phyloP scores from a whole-genome alignment of 139 green algal species.

The Nannochloris sp. region DNA sequence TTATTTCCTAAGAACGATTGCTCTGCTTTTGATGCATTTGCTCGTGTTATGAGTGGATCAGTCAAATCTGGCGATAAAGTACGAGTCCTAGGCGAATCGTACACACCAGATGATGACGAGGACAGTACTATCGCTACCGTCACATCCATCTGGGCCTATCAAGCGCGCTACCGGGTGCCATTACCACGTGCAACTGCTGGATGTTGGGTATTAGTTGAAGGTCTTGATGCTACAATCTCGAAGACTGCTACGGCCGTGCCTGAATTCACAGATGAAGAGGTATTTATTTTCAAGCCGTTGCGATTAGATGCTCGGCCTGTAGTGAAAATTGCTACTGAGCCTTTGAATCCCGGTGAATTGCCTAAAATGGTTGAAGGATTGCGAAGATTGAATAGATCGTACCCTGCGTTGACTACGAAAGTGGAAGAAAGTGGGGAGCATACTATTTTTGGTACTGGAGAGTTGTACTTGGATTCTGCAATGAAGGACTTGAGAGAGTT shows the following conservation, averaged over 20 bases:
- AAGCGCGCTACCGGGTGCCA: slow-evolving; percentile 82
- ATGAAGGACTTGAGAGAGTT: slow-evolving; percentile 94
- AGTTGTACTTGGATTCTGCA: slow-evolving; percentile 92
- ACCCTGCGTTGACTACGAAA: slow-evolving; percentile 82
- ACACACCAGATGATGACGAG: slow-evolving; percentile 97
- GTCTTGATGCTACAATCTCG: slow-evolving; percentile 74
- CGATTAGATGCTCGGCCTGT: slow-evolving; percentile 56
- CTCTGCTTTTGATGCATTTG: slow-evolving; percentile 86
- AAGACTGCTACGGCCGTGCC: slow-evolving; percentile 89
- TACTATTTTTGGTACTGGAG: slow-evolving; percentile 91
- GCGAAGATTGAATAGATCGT: slow-evolving; percentile 86
- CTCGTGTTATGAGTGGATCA: slow-evolving; percentile 83
- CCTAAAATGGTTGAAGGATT: slow-evolving; percentile 92
- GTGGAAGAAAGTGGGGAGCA: slow-evolving; percentile 97
- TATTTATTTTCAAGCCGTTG: slow-evolving; percentile 78
- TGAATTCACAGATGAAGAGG: slow-evolving; percentile 57
- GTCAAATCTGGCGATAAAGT: slow-evolving; percentile 75
- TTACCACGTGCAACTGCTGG: slow-evolving; percentile 63
- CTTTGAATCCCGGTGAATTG: slow-evolving; percentile 92
- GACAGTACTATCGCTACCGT: slow-evolving; percentile 72
- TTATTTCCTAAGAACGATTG: slow-evolving; percentile 80
- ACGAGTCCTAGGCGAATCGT: slow-evolving; percentile 70
- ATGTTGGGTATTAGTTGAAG: slow-evolving; percentile 72
- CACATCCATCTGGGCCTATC: slow-evolving; percentile 58
- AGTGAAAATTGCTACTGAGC: slow-evolving; percentile 96